phyloP scores from a whole-genome alignment of 2,329 filamentous ascomycete species.

The Cryphonectria naterciae region DNA sequence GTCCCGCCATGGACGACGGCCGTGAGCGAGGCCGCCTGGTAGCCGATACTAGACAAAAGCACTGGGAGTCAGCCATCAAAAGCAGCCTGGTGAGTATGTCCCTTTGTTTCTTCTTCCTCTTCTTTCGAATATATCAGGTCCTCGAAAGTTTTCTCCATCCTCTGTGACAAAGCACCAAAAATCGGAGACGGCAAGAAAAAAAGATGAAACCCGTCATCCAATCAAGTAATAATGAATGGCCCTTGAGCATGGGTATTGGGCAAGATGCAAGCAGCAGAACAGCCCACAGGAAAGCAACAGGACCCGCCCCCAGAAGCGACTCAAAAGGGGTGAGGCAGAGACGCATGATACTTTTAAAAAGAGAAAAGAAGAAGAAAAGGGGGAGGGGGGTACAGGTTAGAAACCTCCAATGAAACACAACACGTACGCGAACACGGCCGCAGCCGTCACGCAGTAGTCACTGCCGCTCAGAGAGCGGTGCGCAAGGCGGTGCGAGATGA shows the following conservation, averaged over 20 bases:
- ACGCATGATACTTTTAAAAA: neutral
- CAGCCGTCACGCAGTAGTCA: constrained; percentile 17
- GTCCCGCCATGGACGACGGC: neutral
- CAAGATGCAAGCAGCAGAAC: neutral
- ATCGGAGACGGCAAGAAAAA: neutral
- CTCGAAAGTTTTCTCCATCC: neutral
- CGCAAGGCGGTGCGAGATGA: constrained; percentile 17
- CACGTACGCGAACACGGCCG: constrained; percentile 7
- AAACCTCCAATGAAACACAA: neutral
- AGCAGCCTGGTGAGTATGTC: neutral
- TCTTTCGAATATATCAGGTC: neutral
- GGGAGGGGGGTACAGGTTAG: neutral
- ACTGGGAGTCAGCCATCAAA: neutral
- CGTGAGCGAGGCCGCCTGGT: constrained; percentile 7
- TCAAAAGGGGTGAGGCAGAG: neutral
- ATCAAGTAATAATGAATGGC: neutral
- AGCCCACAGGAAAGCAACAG: neutral
- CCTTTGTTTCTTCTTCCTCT: neutral
- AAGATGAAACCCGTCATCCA: neutral
- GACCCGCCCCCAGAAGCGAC: neutral
- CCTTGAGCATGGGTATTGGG: neutral
- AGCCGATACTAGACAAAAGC: neutral
- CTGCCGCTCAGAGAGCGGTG: constrained; percentile 9
- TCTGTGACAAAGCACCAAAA: neutral
- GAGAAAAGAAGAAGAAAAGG: too few species aligned